Percentiles rank a stretch among this genome's conserved stretches.
phyloP scores from a whole-genome alignment of 164 flowering plant species.

The Nymphaea thermarum region DNA sequence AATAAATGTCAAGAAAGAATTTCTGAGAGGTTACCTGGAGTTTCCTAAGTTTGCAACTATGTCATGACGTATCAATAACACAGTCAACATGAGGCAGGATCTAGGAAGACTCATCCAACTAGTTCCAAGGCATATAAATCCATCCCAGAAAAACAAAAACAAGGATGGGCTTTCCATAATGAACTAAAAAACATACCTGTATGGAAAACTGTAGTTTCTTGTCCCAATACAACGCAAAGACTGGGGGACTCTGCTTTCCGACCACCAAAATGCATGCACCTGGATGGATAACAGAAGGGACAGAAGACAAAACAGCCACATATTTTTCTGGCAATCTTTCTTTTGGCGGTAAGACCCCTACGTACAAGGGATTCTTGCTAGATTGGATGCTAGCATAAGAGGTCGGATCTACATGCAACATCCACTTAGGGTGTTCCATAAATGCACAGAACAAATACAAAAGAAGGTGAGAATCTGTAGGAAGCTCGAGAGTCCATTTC shows the following conservation, averaged over 20 bases:
- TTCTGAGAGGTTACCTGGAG: no score
- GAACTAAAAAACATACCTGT: conserved; percentile 39
- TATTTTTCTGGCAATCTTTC: conserved; percentile 93
- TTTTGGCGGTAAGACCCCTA: conserved; percentile 84
- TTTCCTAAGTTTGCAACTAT: no score
- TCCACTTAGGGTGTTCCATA: conserved; percentile 94
- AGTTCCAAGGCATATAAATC: background rate
- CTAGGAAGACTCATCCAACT: no score
- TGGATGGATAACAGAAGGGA: conserved; percentile 71
- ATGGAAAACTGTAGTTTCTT: conserved; percentile 83
- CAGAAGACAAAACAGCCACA: conserved; percentile 53
- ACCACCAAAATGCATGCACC: conserved; percentile 70
- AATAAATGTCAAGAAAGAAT: no score
- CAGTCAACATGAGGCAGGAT: no score
- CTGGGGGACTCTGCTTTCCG: conserved; percentile 75
- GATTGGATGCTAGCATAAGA: conserved; percentile 76
- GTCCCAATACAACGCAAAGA: conserved; percentile 85
- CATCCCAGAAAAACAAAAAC: background rate
- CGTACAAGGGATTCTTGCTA: conserved; percentile 83
- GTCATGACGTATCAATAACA: no score
- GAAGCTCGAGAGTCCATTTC: conserved; percentile 83
- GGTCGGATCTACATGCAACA: conserved; percentile 81
- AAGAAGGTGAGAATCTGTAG: conserved; percentile 84
- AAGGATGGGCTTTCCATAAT: background rate
- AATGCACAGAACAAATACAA: conserved; percentile 89